Percentiles rank a stretch among this genome's conserved stretches.
These are phyloP conservation scores for Adansonia grandidieri DNA, from an alignment of 441 rosid genomes.

Conservation along the genomic window DNA sequence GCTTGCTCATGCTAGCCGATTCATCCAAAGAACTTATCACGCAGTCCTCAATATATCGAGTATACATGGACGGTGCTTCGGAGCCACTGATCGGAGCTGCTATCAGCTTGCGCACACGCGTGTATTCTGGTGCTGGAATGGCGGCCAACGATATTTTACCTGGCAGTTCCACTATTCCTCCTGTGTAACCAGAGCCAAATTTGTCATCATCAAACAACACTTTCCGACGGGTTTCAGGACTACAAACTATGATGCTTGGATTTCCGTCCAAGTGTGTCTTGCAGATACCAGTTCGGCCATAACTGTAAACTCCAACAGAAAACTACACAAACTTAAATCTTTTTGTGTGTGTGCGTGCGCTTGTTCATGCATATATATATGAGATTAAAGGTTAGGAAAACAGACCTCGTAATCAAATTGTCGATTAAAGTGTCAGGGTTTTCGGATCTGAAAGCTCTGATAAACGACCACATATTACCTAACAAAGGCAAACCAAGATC, in stretches of 20 bases:
- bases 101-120: not conserved
- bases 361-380: no score
- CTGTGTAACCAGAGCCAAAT: not conserved
- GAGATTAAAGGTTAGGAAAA: no score
- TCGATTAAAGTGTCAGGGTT: not conserved
- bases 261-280: constrained; percentile 3
- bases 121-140: not conserved
- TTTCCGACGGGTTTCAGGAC: not conserved
- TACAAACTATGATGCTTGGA: constrained; percentile 12
- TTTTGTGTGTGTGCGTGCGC: no score
- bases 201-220: not conserved
- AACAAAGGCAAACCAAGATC: not conserved
- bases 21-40: not conserved
- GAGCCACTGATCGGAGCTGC: not conserved
- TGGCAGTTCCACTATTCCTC: no score
- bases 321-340: no score
- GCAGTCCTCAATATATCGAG: not conserved
- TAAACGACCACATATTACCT: not conserved
- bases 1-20: not conserved
- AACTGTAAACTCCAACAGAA: not conserved
- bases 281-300: constrained; percentile 3
- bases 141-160: not conserved
- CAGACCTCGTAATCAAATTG: not conserved
- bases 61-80: not conserved
- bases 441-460: not conserved